Base-by-base conservation (phyloP, 768 basidiomycete genomes). In the Megacollybia marginata region DNA sequence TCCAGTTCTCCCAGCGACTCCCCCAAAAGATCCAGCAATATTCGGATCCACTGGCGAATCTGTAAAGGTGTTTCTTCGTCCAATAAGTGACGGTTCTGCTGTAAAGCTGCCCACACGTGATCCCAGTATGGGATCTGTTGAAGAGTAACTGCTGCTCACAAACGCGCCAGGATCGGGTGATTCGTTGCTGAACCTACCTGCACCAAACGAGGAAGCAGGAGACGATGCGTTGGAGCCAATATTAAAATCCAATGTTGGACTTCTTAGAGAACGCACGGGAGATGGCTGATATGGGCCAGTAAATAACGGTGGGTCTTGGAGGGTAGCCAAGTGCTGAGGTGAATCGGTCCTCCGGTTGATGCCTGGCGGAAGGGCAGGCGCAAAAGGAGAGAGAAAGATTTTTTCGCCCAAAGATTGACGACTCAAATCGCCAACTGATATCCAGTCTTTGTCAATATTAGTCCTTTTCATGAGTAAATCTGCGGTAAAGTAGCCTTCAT, bases 401-500 rank as follows among this genome's bases (percentile, higher is more conserved):
- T 78, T 84, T 42, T 72, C 75, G 38, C 70, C 66, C 57, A 71
- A 59, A 44, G 80, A 71, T 38, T 74, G 74, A 50, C 71, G 70
- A 54, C 74, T 69, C 47, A 88, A 69, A 44, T 77, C 78, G 48
- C 74, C 78, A 8, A 90, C 79, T 44, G 83, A 69, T 46, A 70
- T 76, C 85, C 85, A 91, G 11, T 82, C 76, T 11, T 59, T 57
- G 60, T 91, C 88, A 47, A 86, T 54, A 53, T 78, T 73, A n/a
- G 78, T 80, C 43, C 92, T 82, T 62, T 86, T 90, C 80, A 94
- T 85, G 33, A 88, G 80, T 20, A 97, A 75, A 54, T 90, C 84
- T 23, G 82, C 70, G 9, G 80, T 71, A 60, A 97, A 97, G 66
- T 94, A 97, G 13, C 89, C 88, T 58, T 87, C 88, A 46, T 90